These are phyloP conservation scores for Didymosphaeria variabile DNA, from an alignment of 2,329 filamentous ascomycete species.

Conservation along the genomic window DNA sequence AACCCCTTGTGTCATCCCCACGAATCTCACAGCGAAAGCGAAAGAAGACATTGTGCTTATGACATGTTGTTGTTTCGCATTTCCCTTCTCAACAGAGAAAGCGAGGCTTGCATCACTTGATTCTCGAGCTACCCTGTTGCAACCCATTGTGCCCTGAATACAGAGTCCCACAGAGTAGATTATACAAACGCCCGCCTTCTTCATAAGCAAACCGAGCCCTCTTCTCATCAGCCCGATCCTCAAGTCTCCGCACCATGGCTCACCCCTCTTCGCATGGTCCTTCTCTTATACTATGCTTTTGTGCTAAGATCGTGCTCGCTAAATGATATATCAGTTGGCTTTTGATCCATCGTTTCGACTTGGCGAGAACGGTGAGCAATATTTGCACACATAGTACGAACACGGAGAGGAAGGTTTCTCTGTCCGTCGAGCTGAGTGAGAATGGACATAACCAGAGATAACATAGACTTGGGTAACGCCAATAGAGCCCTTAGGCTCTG, in stretches of 20 bases:
- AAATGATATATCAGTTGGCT: slow-evolving; percentile 18
- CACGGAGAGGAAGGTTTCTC: slow-evolving; percentile 1
- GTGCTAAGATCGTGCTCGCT: slow-evolving; percentile 12
- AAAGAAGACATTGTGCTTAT: too few species aligned
- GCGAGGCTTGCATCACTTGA: slow-evolving; percentile 15
- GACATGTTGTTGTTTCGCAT: background rate
- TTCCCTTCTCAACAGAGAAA: slow-evolving; percentile 2
- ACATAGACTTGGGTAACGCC: slow-evolving; percentile 41
- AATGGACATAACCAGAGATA: slow-evolving; percentile 37
- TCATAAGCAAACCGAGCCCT: slow-evolving; percentile 10
- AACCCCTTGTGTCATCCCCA: too few species aligned
- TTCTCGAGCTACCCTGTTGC: slow-evolving; percentile 7
- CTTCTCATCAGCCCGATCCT: background rate
- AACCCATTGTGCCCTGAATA: slow-evolving; percentile 11
- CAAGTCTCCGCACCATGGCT: background rate
- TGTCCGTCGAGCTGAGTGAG: background rate
- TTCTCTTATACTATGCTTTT: slow-evolving; percentile 17
- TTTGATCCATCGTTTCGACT: slow-evolving; percentile 1
- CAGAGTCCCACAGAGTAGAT: slow-evolving; percentile 15
- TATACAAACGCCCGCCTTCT: slow-evolving; percentile 11
- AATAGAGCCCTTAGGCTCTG: slow-evolving; percentile 33
- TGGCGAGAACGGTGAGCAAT: background rate
- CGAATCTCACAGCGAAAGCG: too few species aligned
- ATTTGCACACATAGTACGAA: slow-evolving; percentile 8
- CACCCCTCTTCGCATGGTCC: slow-evolving; percentile 7